Evolutionary conservation across 495 filamentous ascomycete genomes (phyloP), one percentile per base, ranked within the genome.

Genomic region (Talaromyces trachyspermus): DNA sequence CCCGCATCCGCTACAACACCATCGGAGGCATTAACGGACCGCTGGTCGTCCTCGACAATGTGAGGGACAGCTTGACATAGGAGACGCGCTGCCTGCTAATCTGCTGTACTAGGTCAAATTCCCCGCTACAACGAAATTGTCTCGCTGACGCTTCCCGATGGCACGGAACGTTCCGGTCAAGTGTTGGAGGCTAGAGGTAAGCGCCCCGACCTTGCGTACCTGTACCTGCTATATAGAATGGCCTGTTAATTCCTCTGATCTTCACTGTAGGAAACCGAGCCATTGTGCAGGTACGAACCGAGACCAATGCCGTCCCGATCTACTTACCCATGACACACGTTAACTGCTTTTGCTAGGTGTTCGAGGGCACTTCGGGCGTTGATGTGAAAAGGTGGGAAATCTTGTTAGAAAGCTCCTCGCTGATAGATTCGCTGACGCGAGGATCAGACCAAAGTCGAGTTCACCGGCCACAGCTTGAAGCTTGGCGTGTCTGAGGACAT

Each of bases 401-500:
- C 11, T 10, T 8, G 22, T 32, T 38, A 47, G 19, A 15, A n/a
- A n/a, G 2, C 17, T 45, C 3, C 18, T 9, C 12, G 30, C 14
- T 22, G 1, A 3, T 4, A 8, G 22, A 47, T 52, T n/a, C n/a
- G n/a, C n/a, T n/a, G n/a, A n/a, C n/a, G n/a, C n/a, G n/a, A n/a
- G n/a, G n/a, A n/a, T n/a, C n/a, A 89, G 86, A 94, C 91, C 11
- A 90, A 85, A 75, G 92, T 99, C 66, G 89, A 97, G 61, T 95
- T 99, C 65, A 92, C 85, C 42, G 92, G 94, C 27, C 79, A 95
- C 71, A 97, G 86, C 69, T 75, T 99, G 71, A 96, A 96, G 75
- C 82, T 99, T 39, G 91, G 92, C 61, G 94, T 99, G 47, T 96
- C 92, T 29, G 94, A 99, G 69, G 94, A 97, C 73, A 99, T 99